Evolutionary conservation across 345 rosid species (phyloP).

Genomic region (Citrus cavaleriei): DNA sequence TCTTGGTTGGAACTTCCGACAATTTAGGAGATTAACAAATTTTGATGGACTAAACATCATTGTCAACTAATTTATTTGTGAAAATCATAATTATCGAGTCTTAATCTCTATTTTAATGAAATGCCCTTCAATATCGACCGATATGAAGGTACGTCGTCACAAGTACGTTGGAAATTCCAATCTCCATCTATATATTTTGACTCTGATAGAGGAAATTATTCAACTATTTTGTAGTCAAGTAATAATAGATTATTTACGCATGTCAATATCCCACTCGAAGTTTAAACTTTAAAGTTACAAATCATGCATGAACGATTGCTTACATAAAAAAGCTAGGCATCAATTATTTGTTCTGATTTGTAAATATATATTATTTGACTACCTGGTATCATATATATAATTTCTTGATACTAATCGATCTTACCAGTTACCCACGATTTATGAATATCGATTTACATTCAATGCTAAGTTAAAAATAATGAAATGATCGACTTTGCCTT

Average conservation of each 20-base stretch:
- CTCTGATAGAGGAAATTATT: not conserved
- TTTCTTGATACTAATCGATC: not conserved
- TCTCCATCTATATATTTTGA: not conserved
- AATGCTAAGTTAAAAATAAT: no score
- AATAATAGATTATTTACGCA: no score
- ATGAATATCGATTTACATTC: no score
- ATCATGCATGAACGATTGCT: no score
- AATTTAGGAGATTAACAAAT: not conserved
- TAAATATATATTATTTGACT: no score
- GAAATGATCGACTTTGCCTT: no score
- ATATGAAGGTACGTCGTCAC: not conserved
- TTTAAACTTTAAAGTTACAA: no score
- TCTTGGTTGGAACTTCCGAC: not conserved
- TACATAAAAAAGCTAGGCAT: no score
- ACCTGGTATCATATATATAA: not conserved
- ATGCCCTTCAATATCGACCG: not conserved
- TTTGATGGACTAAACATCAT: not conserved
- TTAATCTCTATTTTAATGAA: not conserved
- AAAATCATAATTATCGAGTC: not conserved
- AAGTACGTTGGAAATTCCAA: not conserved
- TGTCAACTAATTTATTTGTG: not conserved
- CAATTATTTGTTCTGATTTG: no score
- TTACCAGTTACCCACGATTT: not conserved
- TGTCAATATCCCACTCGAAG: no score
- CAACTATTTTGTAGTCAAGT: no score